Evolutionary conservation across 257 asterid species (phyloP).

Genomic region (Parsonsia alboflavescens): DNA sequence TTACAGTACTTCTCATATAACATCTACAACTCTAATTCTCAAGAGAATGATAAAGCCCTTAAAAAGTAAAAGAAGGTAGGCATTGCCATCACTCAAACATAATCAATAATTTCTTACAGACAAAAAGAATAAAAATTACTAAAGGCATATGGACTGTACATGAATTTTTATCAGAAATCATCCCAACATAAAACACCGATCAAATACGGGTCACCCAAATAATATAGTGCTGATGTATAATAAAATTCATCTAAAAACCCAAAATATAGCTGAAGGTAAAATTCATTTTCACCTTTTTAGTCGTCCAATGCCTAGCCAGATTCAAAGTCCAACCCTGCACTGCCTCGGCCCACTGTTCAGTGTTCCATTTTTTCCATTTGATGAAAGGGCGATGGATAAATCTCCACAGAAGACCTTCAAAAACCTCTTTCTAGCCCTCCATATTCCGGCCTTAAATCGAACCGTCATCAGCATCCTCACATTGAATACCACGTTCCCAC

Average conservation of each 20-base stretch:
- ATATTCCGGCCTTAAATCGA: slow-evolving; percentile 65
- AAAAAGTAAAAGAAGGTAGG: not conserved
- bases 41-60: not conserved
- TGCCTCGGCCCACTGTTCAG: slow-evolving; percentile 53
- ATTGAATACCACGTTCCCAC: slow-evolving; percentile 42
- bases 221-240: not conserved
- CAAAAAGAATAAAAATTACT: not conserved
- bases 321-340: slow-evolving; percentile 75
- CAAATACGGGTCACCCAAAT: not conserved
- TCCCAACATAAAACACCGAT: not conserved
- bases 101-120: not conserved
- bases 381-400: slow-evolving; percentile 39
- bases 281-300: slow-evolving; percentile 5
- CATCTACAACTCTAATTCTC: not conserved
- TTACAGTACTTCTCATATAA: not conserved
- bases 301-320: slow-evolving; percentile 5
- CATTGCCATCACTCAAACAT: too few species aligned
- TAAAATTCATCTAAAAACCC: not conserved
- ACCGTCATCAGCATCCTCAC: slow-evolving; percentile 61
- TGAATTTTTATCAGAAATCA: not conserved
- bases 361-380: slow-evolving; percentile 39
- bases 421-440: slow-evolving; percentile 67
- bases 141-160: not conserved
- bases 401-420: slow-evolving; percentile 72
- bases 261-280: not conserved